Evolutionary conservation across 805 yeast species (phyloP), one percentile per base, ranked within the genome.

Genomic region (Candida pini): DNA sequence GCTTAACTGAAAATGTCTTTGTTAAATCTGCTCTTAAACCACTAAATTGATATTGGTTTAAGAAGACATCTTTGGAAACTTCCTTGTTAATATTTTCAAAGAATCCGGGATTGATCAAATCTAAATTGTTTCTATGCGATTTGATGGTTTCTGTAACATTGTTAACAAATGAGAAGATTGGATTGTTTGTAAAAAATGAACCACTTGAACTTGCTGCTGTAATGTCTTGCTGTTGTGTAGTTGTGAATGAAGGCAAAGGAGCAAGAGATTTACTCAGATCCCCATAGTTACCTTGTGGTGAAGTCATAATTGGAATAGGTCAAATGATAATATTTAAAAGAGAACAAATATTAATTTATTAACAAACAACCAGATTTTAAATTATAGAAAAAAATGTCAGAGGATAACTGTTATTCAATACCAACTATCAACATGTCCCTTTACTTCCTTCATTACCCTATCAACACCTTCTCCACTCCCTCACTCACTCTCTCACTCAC

Each of bases 1-100:
- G 98, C 64, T 79, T 80, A 73, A 89, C 73, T 45, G 83, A 67
- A 57, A 92, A 87, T 10, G 89, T 86, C 72, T 90, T 90, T 68
- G 86, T 84, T 52, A 92, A 75, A 63, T 92, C 98, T 38, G 97
- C 98, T 60, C 96, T 83, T 55, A 92, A 73, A 40, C 98, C 98
- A 26, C 95, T 81, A 73, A 90, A 90, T 63, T 81, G 79, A 68
- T 85, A 84, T 58, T 88, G 95, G 56, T 75, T 78, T 51, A 88
- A 72, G 58, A 92, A 87, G 21, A 90, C 97, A 58, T 90, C 97
- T 64, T 89, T 81, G 44, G 89, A 69, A 39, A 88, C 97, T 67
- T 92, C 98, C 66, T 86, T 85, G 68, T 81, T 81, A 61, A 90
- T 69, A 68, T 87, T 86, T 69, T 89, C 97, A 61, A 87, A 77